Percentiles rank a stretch among this genome's conserved stretches.
Conservation (phyloP, 768 basidiomycete species). For the Lactarius quietus region DNA sequence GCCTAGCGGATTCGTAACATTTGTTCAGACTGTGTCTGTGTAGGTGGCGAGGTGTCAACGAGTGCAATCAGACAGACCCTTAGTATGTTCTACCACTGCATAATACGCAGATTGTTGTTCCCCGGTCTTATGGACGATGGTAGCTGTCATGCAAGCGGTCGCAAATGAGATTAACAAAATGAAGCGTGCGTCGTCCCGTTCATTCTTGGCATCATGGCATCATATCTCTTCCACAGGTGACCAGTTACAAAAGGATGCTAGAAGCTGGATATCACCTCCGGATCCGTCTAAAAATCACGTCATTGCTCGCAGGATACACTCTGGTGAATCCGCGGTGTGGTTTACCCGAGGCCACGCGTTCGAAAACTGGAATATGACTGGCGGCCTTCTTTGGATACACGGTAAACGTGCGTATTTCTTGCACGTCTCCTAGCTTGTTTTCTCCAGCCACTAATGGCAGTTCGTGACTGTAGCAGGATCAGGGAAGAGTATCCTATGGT, state of each 20-base stretch:
- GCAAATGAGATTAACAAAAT: slow-evolving; percentile 3
- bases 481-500: background rate
- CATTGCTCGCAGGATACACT: background rate
- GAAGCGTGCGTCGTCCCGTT: background rate
- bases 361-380: background rate
- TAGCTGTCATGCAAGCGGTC: slow-evolving; percentile 4
- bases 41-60: background rate
- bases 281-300: background rate
- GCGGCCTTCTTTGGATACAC: slow-evolving; percentile 8
- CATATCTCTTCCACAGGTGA: background rate
- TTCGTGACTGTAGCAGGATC: background rate
- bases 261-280: background rate
- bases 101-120: background rate
- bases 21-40: background rate
- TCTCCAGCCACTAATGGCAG: background rate
- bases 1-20: background rate
- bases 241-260: background rate
- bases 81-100: background rate
- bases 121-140: background rate
- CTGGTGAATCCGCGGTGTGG: background rate
- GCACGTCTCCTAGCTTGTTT: background rate
- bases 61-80: background rate
- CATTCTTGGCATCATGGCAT: background rate
- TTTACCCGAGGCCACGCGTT: background rate
- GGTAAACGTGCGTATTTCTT: slow-evolving; percentile 6